Evolutionary conservation across 495 filamentous ascomycete species (phyloP), one percentile per base, ranked within the genome.

Genomic region (Achaetomiella virescens): DNA sequence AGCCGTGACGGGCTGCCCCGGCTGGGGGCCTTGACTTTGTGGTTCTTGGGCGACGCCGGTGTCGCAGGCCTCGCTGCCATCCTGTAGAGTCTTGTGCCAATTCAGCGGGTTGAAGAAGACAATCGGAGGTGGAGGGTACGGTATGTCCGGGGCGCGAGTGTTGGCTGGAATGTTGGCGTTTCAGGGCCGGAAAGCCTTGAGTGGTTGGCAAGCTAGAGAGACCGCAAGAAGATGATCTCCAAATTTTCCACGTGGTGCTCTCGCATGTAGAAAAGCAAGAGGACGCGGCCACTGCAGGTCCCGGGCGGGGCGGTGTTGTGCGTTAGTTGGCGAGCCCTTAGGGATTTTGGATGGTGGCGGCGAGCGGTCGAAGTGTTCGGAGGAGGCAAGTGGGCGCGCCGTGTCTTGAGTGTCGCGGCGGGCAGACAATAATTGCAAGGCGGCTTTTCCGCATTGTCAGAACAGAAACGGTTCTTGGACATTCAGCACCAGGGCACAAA

Each of bases 21-120:
- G 75, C 74, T 66, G 8, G 77, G 72, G 11, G 72, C 59, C 61
- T 79, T 80, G 65, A 81, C 64, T 60, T 79, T 78, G 61, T 71
- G 61, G 55, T 74, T 72, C 55, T 79, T 80, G 20, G 79, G 75
- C 41, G 78, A 80, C 69, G 76, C 78, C 48, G 78, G 74, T 5
- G 78, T 81, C 3, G 69, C 64, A 42, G 75, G 75, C 64, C 70
- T 65, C 24, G 73, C 69, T 55, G 75, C 38, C 75, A 78, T 76
- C 22, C 49, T 58, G 56, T 5, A 31, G 42, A 18, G 2, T 48
- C 17, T 18, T 20, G 35, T 6, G 12, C n/a, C 24, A 24, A n/a
- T 2, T 22, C 11, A 22, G 33, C n/a, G 31, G 15, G 14, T n/a
- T 4, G 6, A 25, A 17, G 22, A 12, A 40, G 21, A 11, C 38